These are phyloP conservation scores for Choanephora cucurbitarum DNA, from an alignment of 371 early-diverging fungal genomes.

Conservation along the genomic window DNA sequence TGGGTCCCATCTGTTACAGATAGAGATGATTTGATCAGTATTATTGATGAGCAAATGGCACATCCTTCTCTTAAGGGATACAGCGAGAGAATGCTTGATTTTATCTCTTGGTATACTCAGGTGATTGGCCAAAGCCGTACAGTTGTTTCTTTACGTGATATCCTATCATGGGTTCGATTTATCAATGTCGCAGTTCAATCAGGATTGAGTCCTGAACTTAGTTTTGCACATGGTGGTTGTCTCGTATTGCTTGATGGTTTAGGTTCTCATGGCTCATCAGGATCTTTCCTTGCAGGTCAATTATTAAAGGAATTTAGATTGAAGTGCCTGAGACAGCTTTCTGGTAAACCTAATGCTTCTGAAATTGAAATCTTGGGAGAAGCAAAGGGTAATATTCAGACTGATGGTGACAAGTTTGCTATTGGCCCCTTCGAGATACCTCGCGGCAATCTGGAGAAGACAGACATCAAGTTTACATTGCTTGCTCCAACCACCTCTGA, in stretches of 20 bases:
- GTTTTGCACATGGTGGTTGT: conserved; percentile 92
- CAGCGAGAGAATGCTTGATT: conserved; percentile 51
- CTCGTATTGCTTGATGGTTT: conserved; percentile 94
- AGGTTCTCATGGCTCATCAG: conserved; percentile 86
- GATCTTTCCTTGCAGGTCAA: conserved; percentile 58
- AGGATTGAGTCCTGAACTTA: conserved; percentile 35
- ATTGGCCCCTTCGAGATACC: conserved; percentile 80
- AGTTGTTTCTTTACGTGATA: conserved; percentile 85
- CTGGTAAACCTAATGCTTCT: conserved; percentile 27
- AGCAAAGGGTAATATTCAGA: conserved; percentile 42
- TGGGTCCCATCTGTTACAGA: conserved; percentile 93
- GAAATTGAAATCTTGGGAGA: conserved; percentile 52
- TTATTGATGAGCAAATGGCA: conserved; percentile 71
- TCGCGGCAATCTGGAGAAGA: conserved; percentile 55
- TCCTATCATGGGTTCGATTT: conserved; percentile 92
- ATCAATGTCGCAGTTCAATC: conserved; percentile 57
- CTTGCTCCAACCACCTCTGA: conserved; percentile 88
- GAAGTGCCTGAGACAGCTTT: conserved; percentile 56
- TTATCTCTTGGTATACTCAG: conserved; percentile 61
- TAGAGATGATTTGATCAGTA: conserved; percentile 72
- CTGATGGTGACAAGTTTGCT: conserved; percentile 55
- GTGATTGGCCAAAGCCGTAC: conserved; percentile 46
- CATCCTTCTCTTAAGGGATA: conserved; percentile 48
- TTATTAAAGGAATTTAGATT: conserved; percentile 50
- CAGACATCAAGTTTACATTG: conserved; percentile 76